Evolutionary conservation across 192 early-diverging fungal genomes (phyloP).

Genomic region (Obelidium mucronatum): DNA sequence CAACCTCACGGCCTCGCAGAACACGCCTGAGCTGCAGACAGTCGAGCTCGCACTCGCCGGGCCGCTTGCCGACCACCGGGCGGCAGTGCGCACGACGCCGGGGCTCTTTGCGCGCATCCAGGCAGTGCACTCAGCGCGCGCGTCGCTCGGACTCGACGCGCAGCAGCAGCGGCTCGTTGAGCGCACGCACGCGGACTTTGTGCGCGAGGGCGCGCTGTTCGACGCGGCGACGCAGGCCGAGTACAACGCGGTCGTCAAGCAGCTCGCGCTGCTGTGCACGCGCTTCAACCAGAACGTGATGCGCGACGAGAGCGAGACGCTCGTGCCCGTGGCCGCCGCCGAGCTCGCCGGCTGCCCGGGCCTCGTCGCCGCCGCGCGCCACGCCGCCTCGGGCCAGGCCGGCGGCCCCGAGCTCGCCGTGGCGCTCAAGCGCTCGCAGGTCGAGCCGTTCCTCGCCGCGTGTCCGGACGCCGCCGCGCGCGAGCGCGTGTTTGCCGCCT

Average conservation of each 20-base stretch:
- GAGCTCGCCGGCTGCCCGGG: neutral
- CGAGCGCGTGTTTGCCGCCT: slow-evolving; percentile 3
- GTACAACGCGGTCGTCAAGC: neutral
- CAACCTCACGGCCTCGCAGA: neutral
- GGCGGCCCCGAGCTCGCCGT: neutral
- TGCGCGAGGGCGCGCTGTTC: neutral
- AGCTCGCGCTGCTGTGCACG: neutral
- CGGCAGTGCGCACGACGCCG: neutral
- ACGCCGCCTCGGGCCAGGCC: neutral
- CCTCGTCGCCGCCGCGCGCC: neutral
- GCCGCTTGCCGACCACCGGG: neutral
- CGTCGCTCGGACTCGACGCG: neutral
- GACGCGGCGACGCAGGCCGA: neutral
- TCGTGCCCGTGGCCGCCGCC: neutral
- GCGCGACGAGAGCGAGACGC: neutral
- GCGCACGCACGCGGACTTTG: neutral
- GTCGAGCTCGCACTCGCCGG: neutral
- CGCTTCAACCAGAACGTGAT: neutral
- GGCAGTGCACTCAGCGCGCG: neutral
- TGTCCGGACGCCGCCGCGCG: neutral
- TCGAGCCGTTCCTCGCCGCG: neutral
- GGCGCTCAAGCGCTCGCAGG: neutral
- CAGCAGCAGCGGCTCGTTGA: neutral
- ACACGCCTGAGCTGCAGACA: neutral
- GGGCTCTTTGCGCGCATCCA: slow-evolving; percentile 3